phyloP scores from a whole-genome alignment of 1,284 basidiomycete species.

The Albatrellus sp. region DNA sequence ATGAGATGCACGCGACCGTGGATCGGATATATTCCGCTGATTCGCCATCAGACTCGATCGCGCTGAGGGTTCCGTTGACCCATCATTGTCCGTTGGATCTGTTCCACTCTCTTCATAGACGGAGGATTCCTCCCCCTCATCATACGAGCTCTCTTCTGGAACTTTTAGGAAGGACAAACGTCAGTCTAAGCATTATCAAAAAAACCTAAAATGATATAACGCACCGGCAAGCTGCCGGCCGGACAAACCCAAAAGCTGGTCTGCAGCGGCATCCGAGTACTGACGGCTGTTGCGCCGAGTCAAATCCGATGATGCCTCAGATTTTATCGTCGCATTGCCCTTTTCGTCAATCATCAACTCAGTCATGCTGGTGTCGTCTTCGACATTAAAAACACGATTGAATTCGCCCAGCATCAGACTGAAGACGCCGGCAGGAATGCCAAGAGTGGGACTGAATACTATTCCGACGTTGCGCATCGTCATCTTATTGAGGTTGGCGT shows the following conservation, averaged over 20 bases:
- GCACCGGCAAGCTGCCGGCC: constrained; percentile 54
- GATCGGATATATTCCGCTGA: constrained; percentile 1
- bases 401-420: constrained; percentile 88
- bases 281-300: constrained; percentile 63
- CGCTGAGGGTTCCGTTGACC: constrained; percentile 25
- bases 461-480: constrained; percentile 98
- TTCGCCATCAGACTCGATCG: constrained; percentile 3
- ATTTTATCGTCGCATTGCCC: constrained; percentile 18
- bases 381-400: constrained; percentile 77
- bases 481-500: constrained; percentile 92
- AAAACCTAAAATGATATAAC: constrained; percentile 13
- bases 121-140: constrained; percentile 55
- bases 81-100: constrained; percentile 45
- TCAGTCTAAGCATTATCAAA: not conserved
- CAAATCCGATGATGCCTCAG: constrained; percentile 19
- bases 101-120: constrained; percentile 58
- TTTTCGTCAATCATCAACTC: constrained; percentile 15
- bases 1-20: constrained; percentile 37
- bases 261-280: constrained; percentile 69
- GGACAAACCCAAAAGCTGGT: constrained; percentile 60
- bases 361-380: constrained; percentile 29
- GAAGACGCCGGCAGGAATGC: constrained; percentile 91
- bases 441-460: constrained; percentile 91
- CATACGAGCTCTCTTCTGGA: constrained; percentile 50
- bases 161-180: constrained; percentile 18